phyloP scores from a whole-genome alignment of 352 stramenopile species.

The Globisporangium orthogonon region DNA sequence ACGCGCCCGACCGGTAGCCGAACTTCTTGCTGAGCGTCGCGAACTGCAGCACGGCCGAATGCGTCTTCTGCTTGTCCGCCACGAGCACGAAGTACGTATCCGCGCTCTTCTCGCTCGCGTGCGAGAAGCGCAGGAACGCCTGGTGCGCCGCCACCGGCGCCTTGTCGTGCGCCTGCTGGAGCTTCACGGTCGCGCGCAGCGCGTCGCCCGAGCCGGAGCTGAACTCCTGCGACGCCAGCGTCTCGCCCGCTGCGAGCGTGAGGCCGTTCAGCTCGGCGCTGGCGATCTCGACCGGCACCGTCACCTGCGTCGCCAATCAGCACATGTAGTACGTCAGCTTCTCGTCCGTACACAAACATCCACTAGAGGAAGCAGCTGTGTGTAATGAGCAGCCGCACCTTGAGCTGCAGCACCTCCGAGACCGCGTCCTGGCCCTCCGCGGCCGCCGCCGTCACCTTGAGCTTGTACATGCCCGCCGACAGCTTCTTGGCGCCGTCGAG shows the following conservation, averaged over 20 bases:
- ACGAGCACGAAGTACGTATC: constrained; percentile 76
- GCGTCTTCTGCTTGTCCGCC: constrained; percentile 26
- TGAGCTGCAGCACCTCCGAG: constrained; percentile 63
- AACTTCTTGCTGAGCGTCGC: constrained; percentile 72
- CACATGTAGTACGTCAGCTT: not conserved
- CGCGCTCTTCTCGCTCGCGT: constrained; percentile 33
- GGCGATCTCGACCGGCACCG: constrained; percentile 51
- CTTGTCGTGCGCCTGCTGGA: constrained; percentile 56
- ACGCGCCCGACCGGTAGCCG: constrained; percentile 61
- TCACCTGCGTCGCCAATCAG: constrained; percentile 22
- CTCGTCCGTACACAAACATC: not conserved
- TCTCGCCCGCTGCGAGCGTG: constrained; percentile 40
- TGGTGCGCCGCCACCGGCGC: constrained; percentile 58
- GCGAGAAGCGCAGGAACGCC: constrained; percentile 71
- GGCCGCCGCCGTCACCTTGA: constrained; percentile 55
- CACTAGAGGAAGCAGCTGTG: too few species aligned
- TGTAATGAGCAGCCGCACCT: constrained; percentile 16
- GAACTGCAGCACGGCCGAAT: constrained; percentile 50
- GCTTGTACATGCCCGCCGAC: constrained; percentile 69
- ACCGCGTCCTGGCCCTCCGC: constrained; percentile 31
- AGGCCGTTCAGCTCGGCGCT: constrained; percentile 49
- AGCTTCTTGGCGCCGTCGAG: constrained; percentile 39
- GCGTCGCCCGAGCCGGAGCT: constrained; percentile 52
- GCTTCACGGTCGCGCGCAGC: constrained; percentile 46
- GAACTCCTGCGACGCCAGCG: constrained; percentile 42